Base-by-base conservation (phyloP, 2,329 filamentous ascomycete genomes). In the Epichloe glyceriae region DNA sequence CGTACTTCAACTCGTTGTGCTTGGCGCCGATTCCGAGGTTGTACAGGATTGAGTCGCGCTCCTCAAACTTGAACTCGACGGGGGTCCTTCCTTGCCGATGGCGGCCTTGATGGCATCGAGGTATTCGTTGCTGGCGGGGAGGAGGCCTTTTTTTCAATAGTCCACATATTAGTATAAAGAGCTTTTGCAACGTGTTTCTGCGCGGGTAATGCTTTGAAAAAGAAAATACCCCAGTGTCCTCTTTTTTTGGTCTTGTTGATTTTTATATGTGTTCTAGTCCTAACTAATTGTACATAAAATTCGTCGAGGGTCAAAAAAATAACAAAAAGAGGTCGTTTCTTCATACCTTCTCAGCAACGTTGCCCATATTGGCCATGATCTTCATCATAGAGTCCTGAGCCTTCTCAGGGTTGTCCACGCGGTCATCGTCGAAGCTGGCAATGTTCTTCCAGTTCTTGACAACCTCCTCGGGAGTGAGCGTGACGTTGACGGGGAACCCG, bases 11-110 rank as follows among this genome's bases (percentile, higher is more conserved):
- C 55, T 98, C 88, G 33, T 80, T 88, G 58, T 86, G 83, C 76
- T 95, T 96, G 57, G 91, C 90, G 52, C 93, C 93, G 54, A 98
- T 70, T 53, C 91, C 91, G 41, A 98, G 77, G 72, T 96, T 97
- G 78, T 98, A 98, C 46, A 98, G 84, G 61, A 95, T 93, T 47
- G 85, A 76, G 66, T 98, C 93, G 60, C 82, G 83, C 64, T 97
- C 90, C 56, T 84, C 82, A 64, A 89, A 97, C 55, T 75, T 77
- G 72, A 87, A 97, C 61, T 86, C 79, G 50, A 86, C 88, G 86
- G 85, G 41, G 66, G 64, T 38, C 85, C 75, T 66, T 89, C 78
- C 46, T 82, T 75, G 61, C 82, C 79, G 72, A 90, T 83, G 34
- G 86, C 85, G 59, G 78, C 75, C 62, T 85, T 80, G 61, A 96